Evolutionary conservation across 2,329 filamentous ascomycete genomes (phyloP).

Genomic region (Septoria linicola): DNA sequence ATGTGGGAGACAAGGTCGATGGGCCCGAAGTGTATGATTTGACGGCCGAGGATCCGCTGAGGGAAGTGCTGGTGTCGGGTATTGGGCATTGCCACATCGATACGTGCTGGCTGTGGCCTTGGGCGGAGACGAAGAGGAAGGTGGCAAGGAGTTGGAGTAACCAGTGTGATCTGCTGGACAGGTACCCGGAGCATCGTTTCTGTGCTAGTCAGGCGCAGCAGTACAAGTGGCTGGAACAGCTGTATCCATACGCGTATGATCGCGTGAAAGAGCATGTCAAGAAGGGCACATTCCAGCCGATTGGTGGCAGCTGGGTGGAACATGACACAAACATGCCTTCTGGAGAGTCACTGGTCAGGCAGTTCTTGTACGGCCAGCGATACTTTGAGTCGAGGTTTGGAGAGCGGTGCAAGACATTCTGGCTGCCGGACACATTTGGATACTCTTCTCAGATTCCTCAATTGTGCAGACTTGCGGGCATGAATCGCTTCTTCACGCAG

Average conservation of each 20-base stretch:
- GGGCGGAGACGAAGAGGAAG: constrained; percentile 96
- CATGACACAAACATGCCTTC: constrained; percentile 98
- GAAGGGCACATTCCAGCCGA: constrained; percentile 86
- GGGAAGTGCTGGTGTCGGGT: constrained; percentile 74
- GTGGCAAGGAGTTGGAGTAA: constrained; percentile 94
- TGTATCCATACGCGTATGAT: constrained; percentile 85
- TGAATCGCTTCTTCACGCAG: constrained; percentile 95
- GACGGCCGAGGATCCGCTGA: constrained; percentile 45
- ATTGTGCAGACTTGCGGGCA: constrained; percentile 87
- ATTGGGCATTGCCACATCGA: constrained; percentile 98
- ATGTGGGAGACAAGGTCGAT: constrained; percentile 77
- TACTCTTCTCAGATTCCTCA: constrained; percentile 95
- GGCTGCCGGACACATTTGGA: constrained; percentile 97
- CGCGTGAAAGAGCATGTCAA: constrained; percentile 89
- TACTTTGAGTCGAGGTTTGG: constrained; percentile 95
- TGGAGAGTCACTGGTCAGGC: constrained; percentile 87
- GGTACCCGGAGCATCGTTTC: constrained; percentile 91
- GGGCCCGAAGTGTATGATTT: constrained; percentile 77
- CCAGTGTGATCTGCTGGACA: constrained; percentile 91
- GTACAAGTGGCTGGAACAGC: constrained; percentile 92
- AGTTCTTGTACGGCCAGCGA: constrained; percentile 92
- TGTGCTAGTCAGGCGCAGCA: constrained; percentile 93
- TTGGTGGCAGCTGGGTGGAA: constrained; percentile 97
- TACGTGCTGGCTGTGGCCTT: constrained; percentile 98
- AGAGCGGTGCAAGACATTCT: constrained; percentile 84